A percentile compares a stretch with the other conserved stretches of the same genome.
phyloP scores from a whole-genome alignment of 1,284 basidiomycete species.

The Malassezia arunalokei region DNA sequence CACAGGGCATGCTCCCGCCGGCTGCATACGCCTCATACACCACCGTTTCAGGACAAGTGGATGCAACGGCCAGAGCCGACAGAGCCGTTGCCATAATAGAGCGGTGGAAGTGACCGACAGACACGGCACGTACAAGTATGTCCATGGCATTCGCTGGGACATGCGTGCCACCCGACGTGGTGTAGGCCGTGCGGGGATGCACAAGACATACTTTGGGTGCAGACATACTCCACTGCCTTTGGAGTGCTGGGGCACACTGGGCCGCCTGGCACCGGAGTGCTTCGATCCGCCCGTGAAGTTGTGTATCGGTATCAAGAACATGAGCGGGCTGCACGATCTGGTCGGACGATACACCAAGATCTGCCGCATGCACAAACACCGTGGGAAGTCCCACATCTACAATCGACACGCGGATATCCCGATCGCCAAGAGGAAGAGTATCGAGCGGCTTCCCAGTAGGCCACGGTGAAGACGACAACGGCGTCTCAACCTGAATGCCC shows the following conservation, averaged over 20 bases:
- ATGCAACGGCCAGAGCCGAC: constrained; percentile 25
- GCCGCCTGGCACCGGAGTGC: constrained; percentile 21
- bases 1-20: background rate
- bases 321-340: constrained; percentile 17
- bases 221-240: constrained; percentile 20
- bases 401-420: constrained; percentile 20
- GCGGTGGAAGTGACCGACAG: constrained; percentile 35
- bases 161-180: constrained; percentile 20
- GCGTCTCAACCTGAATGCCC: constrained; percentile 30
- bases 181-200: constrained; percentile 23
- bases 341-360: constrained; percentile 8
- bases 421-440: constrained; percentile 15
- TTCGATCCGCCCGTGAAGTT: constrained; percentile 25
- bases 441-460: constrained; percentile 29
- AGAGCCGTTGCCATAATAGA: constrained; percentile 38
- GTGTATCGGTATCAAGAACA: constrained; percentile 24
- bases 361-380: constrained; percentile 29
- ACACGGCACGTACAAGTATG: constrained; percentile 30
- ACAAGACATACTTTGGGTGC: constrained; percentile 44
- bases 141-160: constrained; percentile 21
- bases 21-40: constrained; percentile 16
- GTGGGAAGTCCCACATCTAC: constrained; percentile 38
- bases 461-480: constrained; percentile 17
- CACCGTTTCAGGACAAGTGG: constrained; percentile 20
- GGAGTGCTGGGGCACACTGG: constrained; percentile 16